Conservation (phyloP, 352 stramenopile genomes). For the Phytophthora melonis region DNA sequence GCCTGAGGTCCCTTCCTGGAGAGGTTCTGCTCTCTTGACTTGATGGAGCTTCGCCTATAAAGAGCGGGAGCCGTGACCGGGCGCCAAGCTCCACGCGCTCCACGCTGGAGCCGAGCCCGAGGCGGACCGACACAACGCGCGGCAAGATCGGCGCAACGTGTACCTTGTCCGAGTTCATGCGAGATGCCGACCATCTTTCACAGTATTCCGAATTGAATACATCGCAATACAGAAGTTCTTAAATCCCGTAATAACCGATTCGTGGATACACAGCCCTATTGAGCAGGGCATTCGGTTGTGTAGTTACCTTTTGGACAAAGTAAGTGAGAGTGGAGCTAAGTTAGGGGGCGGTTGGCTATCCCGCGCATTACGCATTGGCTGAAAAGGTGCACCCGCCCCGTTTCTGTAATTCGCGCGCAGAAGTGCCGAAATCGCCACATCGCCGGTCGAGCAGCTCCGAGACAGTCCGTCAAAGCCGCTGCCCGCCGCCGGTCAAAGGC, state of each 20-base stretch:
- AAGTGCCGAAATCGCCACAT: conserved; percentile 30
- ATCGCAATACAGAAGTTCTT: too few species aligned
- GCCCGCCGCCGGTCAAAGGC: conserved; percentile 11
- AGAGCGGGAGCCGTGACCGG: background rate
- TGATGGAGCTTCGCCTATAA: background rate
- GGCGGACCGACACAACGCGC: background rate
- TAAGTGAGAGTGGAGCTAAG: background rate
- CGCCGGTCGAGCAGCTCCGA: conserved; percentile 2
- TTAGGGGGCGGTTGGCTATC: background rate
- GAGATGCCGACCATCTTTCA: background rate
- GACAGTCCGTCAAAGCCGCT: conserved; percentile 3
- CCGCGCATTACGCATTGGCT: background rate
- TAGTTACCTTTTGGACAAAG: background rate
- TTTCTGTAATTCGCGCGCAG: background rate
- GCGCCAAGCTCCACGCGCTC: too few species aligned
- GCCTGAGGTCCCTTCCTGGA: background rate
- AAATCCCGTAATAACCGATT: background rate
- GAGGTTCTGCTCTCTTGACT: background rate
- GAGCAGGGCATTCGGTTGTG: background rate
- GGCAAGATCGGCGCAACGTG: conserved; percentile 2
- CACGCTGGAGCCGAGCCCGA: too few species aligned
- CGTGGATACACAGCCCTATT: background rate
- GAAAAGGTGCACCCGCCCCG: background rate
- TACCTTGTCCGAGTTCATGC: background rate
- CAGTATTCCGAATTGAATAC: too few species aligned